Evolutionary conservation across 1,284 basidiomycete genomes (phyloP).

Genomic region (Heterobasidion parviporum): DNA sequence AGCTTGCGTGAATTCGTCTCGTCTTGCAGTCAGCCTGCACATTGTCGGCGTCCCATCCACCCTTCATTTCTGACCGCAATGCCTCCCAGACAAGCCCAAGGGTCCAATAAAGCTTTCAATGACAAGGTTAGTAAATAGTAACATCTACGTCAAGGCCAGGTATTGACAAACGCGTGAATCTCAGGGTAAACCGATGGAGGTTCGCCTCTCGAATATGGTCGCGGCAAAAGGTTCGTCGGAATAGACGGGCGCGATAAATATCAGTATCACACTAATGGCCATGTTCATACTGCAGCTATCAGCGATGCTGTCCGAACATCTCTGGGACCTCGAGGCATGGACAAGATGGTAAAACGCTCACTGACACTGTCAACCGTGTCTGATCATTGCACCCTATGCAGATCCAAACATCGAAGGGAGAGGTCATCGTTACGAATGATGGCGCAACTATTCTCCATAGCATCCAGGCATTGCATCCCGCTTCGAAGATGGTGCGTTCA

Average conservation of each 20-base stretch:
- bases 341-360: conserved; percentile 78
- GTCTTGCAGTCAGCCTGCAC: not conserved
- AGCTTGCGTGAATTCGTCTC: not conserved
- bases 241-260: not conserved
- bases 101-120: conserved; percentile 72
- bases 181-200: conserved; percentile 88
- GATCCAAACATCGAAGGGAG: conserved; percentile 97
- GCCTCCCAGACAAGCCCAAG: conserved; percentile 2
- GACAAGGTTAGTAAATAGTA: conserved; percentile 51
- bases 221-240: conserved; percentile 76
- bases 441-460: conserved; percentile 98
- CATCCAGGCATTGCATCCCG: conserved; percentile 96
- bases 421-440: conserved; percentile 98
- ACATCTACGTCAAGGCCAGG: not conserved
- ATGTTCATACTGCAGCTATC: conserved; percentile 56
- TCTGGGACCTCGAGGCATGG: conserved; percentile 97
- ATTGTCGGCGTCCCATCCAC: not conserved
- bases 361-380: not conserved
- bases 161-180: conserved; percentile 21
- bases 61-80: not conserved
- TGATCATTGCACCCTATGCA: conserved; percentile 24
- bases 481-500: conserved; percentile 84
- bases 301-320: conserved; percentile 97
- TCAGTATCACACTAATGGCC: conserved; percentile 9
- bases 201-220: conserved; percentile 91